phyloP scores from a whole-genome alignment of 2,329 filamentous ascomycete genomes.

The Aspergillus sojae region DNA sequence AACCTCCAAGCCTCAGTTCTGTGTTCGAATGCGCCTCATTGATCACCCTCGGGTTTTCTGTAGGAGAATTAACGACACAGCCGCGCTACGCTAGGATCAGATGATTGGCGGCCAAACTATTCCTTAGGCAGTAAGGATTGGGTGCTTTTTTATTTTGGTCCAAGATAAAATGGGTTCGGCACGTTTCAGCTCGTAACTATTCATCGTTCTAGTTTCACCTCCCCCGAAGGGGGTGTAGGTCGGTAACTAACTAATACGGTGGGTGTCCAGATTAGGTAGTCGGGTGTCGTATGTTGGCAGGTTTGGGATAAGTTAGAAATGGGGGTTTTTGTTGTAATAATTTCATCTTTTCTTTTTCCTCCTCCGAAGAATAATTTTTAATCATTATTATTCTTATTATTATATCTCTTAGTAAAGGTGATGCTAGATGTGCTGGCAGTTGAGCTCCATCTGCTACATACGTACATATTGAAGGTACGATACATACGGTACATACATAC shows the following conservation, averaged over 20 bases:
- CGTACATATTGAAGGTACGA: not conserved
- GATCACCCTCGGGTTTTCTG: not conserved
- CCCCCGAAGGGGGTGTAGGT: not conserved
- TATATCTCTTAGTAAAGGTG: not conserved
- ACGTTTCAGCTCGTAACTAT: conserved; percentile 3
- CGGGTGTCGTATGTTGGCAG: not conserved
- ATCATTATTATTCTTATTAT: not conserved
- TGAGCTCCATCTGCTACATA: not conserved
- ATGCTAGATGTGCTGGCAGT: not conserved
- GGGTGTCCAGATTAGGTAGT: not conserved
- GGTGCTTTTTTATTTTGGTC: not conserved
- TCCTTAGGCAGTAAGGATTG: conserved; percentile 2
- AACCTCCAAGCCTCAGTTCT: not conserved
- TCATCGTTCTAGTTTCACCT: not conserved
- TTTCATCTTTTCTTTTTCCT: not conserved
- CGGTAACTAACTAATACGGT: not conserved
- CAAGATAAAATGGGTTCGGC: not conserved
- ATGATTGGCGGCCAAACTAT: conserved; percentile 1
- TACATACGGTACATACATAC: not conserved
- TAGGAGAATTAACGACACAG: conserved; percentile 3
- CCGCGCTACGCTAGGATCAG: conserved; percentile 3
- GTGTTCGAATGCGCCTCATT: not conserved
- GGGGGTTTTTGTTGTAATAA: not conserved
- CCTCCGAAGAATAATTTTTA: not conserved
- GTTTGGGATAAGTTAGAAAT: not conserved